Percentiles rank a stretch among this genome's conserved stretches.
These are phyloP conservation scores for Colletotrichum spinosum DNA, from an alignment of 2,329 filamentous ascomycete genomes.

Conservation along the genomic window DNA sequence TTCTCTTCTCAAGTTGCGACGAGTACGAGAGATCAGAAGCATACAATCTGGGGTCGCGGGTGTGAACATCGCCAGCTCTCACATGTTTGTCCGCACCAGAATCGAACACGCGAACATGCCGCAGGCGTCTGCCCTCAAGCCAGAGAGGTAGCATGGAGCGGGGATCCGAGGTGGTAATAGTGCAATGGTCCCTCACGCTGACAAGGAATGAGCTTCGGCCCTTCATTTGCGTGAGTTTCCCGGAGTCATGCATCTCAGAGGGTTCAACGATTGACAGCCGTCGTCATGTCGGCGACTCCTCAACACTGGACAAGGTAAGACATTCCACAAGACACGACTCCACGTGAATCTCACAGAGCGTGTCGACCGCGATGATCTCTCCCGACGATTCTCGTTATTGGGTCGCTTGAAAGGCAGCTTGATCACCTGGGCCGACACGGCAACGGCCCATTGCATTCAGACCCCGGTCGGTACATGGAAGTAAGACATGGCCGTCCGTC, in stretches of 20 bases:
- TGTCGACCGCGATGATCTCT: conserved; percentile 1
- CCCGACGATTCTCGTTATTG: conserved; percentile 2
- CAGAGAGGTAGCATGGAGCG: not conserved
- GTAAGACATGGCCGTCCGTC: conserved; percentile 20
- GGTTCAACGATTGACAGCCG: not conserved
- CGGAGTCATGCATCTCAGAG: conserved; percentile 16
- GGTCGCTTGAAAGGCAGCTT: conserved; percentile 7
- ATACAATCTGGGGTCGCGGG: not conserved
- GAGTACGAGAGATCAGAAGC: not conserved
- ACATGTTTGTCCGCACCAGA: conserved; percentile 21
- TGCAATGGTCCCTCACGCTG: not conserved
- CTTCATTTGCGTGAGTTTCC: conserved; percentile 14
- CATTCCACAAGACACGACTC: conserved; percentile 10
- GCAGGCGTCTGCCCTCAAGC: not conserved
- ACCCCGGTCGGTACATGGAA: conserved; percentile 14
- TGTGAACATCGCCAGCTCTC: not conserved
- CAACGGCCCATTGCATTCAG: conserved; percentile 6
- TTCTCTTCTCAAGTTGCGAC: not conserved
- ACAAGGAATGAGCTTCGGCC: not conserved
- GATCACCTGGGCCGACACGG: conserved; percentile 17
- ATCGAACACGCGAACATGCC: conserved; percentile 5
- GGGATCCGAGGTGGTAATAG: conserved; percentile 17
- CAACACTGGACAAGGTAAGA: not conserved
- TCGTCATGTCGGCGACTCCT: not conserved
- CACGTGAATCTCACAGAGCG: conserved; percentile 14